Evolutionary conservation across 805 yeast genomes (phyloP).

Genomic region (Pachysolen tannophilus): DNA sequence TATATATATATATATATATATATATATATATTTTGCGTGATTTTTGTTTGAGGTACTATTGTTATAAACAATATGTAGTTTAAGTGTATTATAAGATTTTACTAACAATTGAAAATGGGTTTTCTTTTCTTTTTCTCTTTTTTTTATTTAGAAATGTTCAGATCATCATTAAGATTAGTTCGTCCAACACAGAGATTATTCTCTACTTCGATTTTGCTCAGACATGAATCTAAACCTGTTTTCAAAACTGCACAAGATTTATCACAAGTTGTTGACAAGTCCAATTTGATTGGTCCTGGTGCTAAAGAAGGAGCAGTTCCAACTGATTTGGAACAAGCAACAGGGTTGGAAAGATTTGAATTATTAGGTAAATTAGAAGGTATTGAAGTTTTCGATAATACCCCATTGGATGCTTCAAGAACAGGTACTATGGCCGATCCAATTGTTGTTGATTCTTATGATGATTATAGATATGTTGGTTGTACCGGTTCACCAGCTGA

Average conservation of each 20-base stretch:
- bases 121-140: neutral
- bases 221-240: conserved; percentile 18
- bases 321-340: conserved; percentile 91
- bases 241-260: conserved; percentile 59
- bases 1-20: too few relatives aligned
- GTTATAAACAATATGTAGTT: too few relatives aligned
- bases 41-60: too few relatives aligned
- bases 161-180: conserved; percentile 28
- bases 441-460: conserved; percentile 80
- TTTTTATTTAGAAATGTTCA: conserved; percentile 14
- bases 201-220: conserved; percentile 21
- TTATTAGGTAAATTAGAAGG: conserved; percentile 91
- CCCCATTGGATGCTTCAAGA: conserved; percentile 83
- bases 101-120: too few relatives aligned
- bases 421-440: conserved; percentile 89
- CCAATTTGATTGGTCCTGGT: conserved; percentile 84
- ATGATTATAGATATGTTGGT: conserved; percentile 91
- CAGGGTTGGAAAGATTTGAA: conserved; percentile 97
- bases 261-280: conserved; percentile 72
- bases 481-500: conserved; percentile 96
- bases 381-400: conserved; percentile 85
- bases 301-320: conserved; percentile 82
- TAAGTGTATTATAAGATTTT: too few relatives aligned
- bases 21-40: too few relatives aligned
- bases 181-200: conserved; percentile 25